These are phyloP conservation scores for Fistulifera solaris DNA, from an alignment of 108 stramenopile genomes.

Conservation along the genomic window DNA sequence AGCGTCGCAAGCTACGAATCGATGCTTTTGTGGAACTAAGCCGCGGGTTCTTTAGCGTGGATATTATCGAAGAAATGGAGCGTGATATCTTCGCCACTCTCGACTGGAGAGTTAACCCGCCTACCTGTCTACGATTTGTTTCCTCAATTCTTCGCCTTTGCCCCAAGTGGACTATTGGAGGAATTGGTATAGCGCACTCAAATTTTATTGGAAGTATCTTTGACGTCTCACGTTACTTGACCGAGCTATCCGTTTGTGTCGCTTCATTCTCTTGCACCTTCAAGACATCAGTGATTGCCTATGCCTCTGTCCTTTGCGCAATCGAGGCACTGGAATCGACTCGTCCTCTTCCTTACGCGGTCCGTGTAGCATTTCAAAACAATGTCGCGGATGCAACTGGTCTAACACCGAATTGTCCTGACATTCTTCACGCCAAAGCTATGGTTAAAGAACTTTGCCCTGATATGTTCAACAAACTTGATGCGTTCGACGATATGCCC, in stretches of 20 bases:
- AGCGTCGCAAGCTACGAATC: slow-evolving; percentile 29
- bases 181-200: background rate
- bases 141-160: slow-evolving; percentile 22
- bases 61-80: slow-evolving; percentile 49
- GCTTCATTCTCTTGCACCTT: slow-evolving; percentile 21
- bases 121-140: slow-evolving; percentile 37
- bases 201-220: slow-evolving; percentile 12
- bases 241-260: slow-evolving; percentile 44
- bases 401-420: background rate
- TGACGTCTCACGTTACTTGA: slow-evolving; percentile 36
- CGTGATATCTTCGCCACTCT: slow-evolving; percentile 34
- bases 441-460: slow-evolving; percentile 22
- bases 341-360: slow-evolving; percentile 4
- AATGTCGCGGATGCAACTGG: slow-evolving; percentile 9
- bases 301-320: slow-evolving; percentile 47
- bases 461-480: slow-evolving; percentile 8
- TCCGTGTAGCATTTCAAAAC: slow-evolving; percentile 15
- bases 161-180: slow-evolving; percentile 14
- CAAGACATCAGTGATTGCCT: slow-evolving; percentile 46
- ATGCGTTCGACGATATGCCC: background rate
- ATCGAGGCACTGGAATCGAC: slow-evolving; percentile 27
- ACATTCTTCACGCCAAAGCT: slow-evolving; percentile 4
- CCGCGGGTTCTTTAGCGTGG: slow-evolving; percentile 53
- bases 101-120: slow-evolving; percentile 41
- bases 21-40: slow-evolving; percentile 58